These are phyloP conservation scores for Diaporthe nobilis DNA, from an alignment of 2,329 filamentous ascomycete genomes.

Conservation along the genomic window DNA sequence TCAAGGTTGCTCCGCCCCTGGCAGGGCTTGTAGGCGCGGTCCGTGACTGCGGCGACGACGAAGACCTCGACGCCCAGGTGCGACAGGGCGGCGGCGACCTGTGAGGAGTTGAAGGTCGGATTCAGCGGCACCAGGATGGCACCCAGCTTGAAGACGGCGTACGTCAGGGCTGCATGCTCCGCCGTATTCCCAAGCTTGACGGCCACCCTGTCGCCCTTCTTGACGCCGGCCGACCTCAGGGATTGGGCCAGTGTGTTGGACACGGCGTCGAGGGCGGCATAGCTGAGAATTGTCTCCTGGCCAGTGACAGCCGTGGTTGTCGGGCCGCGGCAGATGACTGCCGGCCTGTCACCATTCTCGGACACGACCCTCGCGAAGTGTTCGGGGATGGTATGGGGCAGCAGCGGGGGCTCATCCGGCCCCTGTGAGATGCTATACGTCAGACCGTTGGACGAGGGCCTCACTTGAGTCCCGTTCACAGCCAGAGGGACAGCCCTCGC, in stretches of 20 bases:
- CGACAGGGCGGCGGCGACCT: constrained; percentile 82
- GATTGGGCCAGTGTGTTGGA: constrained; percentile 84
- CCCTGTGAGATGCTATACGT: constrained; percentile 37
- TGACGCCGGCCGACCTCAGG: constrained; percentile 78
- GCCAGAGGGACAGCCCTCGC: background rate
- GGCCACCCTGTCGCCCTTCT: constrained; percentile 87
- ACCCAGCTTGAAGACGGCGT: constrained; percentile 95
- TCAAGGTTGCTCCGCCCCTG: constrained; percentile 67
- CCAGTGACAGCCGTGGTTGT: constrained; percentile 66
- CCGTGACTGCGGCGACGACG: constrained; percentile 89
- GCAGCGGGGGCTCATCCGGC: constrained; percentile 69
- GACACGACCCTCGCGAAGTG: constrained; percentile 79
- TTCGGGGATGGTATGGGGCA: constrained; percentile 77
- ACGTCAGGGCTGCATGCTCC: constrained; percentile 88
- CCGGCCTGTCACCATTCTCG: constrained; percentile 73
- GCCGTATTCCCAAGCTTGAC: constrained; percentile 88
- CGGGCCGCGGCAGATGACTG: constrained; percentile 64
- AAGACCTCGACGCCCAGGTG: constrained; percentile 82
- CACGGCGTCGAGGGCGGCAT: constrained; percentile 78
- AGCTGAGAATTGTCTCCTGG: constrained; percentile 79
- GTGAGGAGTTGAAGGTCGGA: constrained; percentile 85
- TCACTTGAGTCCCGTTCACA: constrained; percentile 8
- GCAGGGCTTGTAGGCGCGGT: constrained; percentile 77
- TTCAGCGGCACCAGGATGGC: constrained; percentile 95
- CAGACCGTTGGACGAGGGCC: constrained; percentile 25